phyloP scores from a whole-genome alignment of 2,329 filamentous ascomycete species.

The Dryadomyces sulphureus region DNA sequence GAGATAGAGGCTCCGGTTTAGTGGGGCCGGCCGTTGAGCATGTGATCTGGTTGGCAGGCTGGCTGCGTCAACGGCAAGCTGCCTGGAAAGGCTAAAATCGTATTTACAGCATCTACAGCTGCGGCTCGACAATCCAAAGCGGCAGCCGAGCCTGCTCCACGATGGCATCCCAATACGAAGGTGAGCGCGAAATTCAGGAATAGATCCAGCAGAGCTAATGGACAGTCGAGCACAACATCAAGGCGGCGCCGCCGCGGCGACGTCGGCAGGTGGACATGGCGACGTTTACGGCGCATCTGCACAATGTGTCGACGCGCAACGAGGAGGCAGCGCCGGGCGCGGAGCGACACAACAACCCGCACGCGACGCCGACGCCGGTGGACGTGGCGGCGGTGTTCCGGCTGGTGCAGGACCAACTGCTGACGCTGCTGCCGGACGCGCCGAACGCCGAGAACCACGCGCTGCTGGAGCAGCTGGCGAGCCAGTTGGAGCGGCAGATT shows the following conservation, averaged over 20 bases:
- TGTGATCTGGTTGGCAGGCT: not conserved
- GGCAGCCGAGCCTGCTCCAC: not conserved
- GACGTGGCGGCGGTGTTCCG: conserved; percentile 42
- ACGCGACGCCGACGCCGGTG: conserved; percentile 43
- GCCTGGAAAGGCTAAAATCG: not conserved
- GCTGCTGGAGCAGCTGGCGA: conserved; percentile 35
- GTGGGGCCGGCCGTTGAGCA: not conserved
- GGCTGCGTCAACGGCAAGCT: conserved; percentile 4
- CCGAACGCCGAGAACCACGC: conserved; percentile 30
- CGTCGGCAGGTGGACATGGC: conserved; percentile 49
- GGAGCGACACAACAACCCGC: conserved; percentile 29
- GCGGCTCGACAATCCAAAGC: no score
- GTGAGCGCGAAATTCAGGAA: conserved; percentile 16
- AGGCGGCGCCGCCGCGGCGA: conserved; percentile 24
- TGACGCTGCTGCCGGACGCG: conserved; percentile 32
- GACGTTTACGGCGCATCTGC: conserved; percentile 43
- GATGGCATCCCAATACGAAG: conserved; percentile 43
- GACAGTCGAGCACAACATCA: conserved; percentile 50
- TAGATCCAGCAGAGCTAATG: not conserved
- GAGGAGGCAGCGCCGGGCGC: conserved; percentile 8
- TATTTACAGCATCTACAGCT: no score
- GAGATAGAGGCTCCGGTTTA: not conserved
- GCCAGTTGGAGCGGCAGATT: conserved; percentile 33
- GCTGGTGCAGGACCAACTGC: conserved; percentile 44
- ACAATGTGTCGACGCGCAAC: conserved; percentile 29